Evolutionary conservation across 176 grass and related monocot species (phyloP).

Genomic region (Musa acuminata): DNA sequence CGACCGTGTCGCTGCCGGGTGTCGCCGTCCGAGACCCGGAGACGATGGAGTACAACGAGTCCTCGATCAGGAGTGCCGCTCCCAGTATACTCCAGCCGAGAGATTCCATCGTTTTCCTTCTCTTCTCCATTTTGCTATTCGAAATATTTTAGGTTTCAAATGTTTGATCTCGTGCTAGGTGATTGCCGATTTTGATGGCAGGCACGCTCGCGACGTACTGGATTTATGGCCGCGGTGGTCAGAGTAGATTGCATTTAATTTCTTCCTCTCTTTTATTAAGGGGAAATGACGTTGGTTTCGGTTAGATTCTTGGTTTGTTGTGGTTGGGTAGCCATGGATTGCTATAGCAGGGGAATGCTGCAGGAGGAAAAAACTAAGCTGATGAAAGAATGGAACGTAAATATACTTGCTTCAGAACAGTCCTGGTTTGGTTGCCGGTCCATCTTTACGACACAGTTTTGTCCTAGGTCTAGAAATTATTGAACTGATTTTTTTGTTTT

Average conservation of each 20-base stretch:
- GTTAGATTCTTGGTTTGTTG: conserved; percentile 6
- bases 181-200: conserved; percentile 87
- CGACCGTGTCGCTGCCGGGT: background rate
- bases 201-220: conserved; percentile 74
- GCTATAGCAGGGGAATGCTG: conserved; percentile 68
- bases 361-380: conserved; percentile 81
- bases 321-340: conserved; percentile 63
- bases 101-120: background rate
- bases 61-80: conserved; percentile 36
- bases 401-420: background rate
- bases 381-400: conserved; percentile 66
- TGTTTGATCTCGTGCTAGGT: conserved; percentile 34
- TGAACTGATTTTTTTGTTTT: background rate
- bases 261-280: background rate
- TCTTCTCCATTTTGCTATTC: background rate
- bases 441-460: background rate
- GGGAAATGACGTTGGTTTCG: background rate
- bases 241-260: conserved; percentile 43
- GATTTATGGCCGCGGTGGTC: conserved; percentile 60
- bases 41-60: conserved; percentile 20
- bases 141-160: background rate
- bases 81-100: conserved; percentile 35
- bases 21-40: conserved; percentile 6
- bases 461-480: background rate
- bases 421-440: background rate